These are phyloP conservation scores for Eutypa lata DNA, from an alignment of 2,329 filamentous ascomycete species.

Conservation along the genomic window DNA sequence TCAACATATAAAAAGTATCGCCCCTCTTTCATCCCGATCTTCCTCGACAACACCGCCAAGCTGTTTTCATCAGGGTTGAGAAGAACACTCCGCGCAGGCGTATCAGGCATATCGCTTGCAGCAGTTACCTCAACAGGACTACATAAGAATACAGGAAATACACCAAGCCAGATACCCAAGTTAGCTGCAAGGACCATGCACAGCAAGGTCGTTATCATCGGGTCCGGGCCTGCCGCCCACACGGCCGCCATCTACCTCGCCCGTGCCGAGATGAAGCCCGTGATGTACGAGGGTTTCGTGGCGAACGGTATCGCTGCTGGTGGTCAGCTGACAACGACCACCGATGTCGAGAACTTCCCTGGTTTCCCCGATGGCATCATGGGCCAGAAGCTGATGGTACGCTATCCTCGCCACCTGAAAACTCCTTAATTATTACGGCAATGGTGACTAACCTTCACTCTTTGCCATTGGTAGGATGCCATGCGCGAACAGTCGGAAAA, in stretches of 20 bases:
- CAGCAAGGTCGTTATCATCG: slow-evolving; percentile 86
- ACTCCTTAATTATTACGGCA: background rate
- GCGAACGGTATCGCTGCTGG: slow-evolving; percentile 95
- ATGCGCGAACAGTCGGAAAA: slow-evolving; percentile 90
- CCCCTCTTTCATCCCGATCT: background rate
- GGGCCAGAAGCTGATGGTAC: slow-evolving; percentile 80
- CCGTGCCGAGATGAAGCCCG: slow-evolving; percentile 88
- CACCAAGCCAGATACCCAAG: slow-evolving; percentile 33
- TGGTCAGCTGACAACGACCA: slow-evolving; percentile 96
- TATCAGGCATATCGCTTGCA: slow-evolving; percentile 69
- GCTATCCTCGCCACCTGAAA: slow-evolving; percentile 17
- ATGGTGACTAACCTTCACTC: slow-evolving; percentile 1
- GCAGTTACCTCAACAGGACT: slow-evolving; percentile 65
- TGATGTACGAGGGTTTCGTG: slow-evolving; percentile 97
- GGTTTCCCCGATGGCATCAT: slow-evolving; percentile 89
- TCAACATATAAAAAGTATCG: background rate
- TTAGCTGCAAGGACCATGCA: slow-evolving; percentile 69
- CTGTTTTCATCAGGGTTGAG: slow-evolving; percentile 85
- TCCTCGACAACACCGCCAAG: slow-evolving; percentile 59
- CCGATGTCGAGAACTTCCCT: slow-evolving; percentile 97
- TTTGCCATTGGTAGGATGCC: slow-evolving; percentile 57
- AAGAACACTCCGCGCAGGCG: slow-evolving; percentile 72
- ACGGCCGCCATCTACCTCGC: slow-evolving; percentile 96
- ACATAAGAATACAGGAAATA: slow-evolving; percentile 40
- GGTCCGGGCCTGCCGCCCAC: slow-evolving; percentile 95